Evolutionary conservation across 768 basidiomycete genomes (phyloP), one percentile per base, ranked within the genome.

Genomic region (Suillus luteus): DNA sequence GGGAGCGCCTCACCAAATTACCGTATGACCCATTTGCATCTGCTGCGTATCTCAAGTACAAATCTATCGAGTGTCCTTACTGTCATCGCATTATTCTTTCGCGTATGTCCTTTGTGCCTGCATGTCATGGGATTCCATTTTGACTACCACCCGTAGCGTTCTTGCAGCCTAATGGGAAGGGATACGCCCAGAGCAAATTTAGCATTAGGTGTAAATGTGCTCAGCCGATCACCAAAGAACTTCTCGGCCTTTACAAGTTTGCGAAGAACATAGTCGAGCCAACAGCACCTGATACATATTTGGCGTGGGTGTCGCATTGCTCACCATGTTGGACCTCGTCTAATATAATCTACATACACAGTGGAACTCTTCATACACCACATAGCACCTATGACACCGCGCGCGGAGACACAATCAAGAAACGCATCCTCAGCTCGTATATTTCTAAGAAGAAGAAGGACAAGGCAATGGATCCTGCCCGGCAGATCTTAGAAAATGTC

Each of bases 111-210:
- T 1, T 15, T n/a, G 12, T 12, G 17, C 55, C 31, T 24, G 5
- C 6, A 19, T 40, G 5, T n/a, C 2, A 22, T n/a, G 12, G n/a
- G 35, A 40, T 24, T 57, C 15, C 4, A 57, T 5, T 55, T 35
- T 70, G 37, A 65, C 49, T 8, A 22, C 33, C 40, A 17, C 2
- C 14, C 12, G 11, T 40, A 85, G 84, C 79, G 5, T 79, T 79
- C 46, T 65, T 82, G 63, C 75, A 69, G 5, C 55, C 64, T 5
- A 44, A 66, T 0, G 83, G 80, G 5, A 76, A 72, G 0, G 85
- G 85, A 1, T 86, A 85, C 63, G 70, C 81, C 2, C 85, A 86
- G 64, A 71, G 72, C 4, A 66, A 69, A 0, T 86, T 86, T 58
- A 57, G 11, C 1, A 43, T 65, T 0, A 8, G 3, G 12, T 86